Evolutionary conservation across 441 rosid genomes (phyloP), one percentile per base, ranked within the genome.

Genomic region (Flueggea neowawraea): DNA sequence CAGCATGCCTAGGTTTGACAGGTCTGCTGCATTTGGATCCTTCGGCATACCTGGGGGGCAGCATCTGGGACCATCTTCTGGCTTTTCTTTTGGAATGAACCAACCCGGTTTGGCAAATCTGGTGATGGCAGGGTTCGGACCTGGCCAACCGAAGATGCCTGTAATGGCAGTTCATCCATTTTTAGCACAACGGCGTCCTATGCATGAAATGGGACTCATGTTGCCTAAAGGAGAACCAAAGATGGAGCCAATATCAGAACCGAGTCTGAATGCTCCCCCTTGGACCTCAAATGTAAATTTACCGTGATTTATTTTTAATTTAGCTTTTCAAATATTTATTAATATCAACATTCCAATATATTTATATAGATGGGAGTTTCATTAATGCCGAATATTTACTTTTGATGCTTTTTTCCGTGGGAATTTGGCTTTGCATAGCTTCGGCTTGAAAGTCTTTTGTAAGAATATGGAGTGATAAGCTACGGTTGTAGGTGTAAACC

Each of bases 171-270:
- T 82, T 55, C 93, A 86, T 62, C 88, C 86, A 28, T 87, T 77
- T 60, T 44, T 90, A 67, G 73, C 68, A 32, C 98, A 90, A 67
- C 81, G 74, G 68, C 78, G 80, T 13, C 83, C 66, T 45, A 63
- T 66, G 51, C 76, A 57, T 10, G 79, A 74, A 28, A 77, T 83
- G 83, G 80, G 83, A 52, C 75, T 77, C 69, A 75, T 82, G 82
- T 57, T 85, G 74, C 86, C 84, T 0, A 83, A 87, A 66, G 90
- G 83, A 69, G 98, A 85, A 57, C 83, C 90, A 0, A 90, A 90
- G 80, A 72, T 76, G 71, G 97, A 90, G 78, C 96, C 93, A 28
- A 69, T 77, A 54, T 70, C 95, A 2, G 98, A 93, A 64, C 68
- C 90, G 16, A 75, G 76, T 55, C 69, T 76, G 28, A 80, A 79